Evolutionary conservation across 108 stramenopile species (phyloP), one percentile per base, ranked within the genome.

Genomic region (Skeletonema tropicum): DNA sequence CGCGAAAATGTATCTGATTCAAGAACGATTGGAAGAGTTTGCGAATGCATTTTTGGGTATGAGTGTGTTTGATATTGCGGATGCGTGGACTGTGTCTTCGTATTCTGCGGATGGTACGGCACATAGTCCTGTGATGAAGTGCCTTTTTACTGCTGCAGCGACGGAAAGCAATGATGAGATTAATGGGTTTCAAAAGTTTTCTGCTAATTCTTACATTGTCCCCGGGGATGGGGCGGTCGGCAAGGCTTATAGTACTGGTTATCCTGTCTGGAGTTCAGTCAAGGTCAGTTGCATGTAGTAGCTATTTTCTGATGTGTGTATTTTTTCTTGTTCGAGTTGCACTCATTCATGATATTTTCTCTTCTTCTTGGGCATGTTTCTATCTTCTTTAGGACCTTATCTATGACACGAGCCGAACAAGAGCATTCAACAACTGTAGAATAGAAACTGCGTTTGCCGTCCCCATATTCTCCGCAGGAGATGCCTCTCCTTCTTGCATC

Each of bases 41-140:
- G 82, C 91, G 7, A 74, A 71, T 26, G 98, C 96, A 5, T 97
- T 98, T 62, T 79, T 97, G 75, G 92, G 91, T 23, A 93, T 98
- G 86, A 94, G 94, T 23, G 94, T 97, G 14, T 98, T 98, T 74
- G 97, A 98, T 77, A 82, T 93, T 19, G 93, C 95, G 11, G 98
- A 98, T 75, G 83, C 95, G 19, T 98, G 97, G 97, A 78, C 95
- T 35, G 82, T 89, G 30, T 60, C 76, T 15, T 64, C 63, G 38
- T 33, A 38, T 3, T 41, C 58, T 49, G 19, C 39, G 15, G 78
- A 74, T 42, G 66, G 60, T 19, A 62, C 77, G 15, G 60, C 52
- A 12, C 62, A 11, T 5, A 26, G 19, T 23, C 52, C 52, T 21
- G 52, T 61, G 3, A 60, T 92, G 31, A 71, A 77, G 35, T 91